These are phyloP conservation scores for Anthracocystis panici-leucophaei DNA, from an alignment of 1,284 basidiomycete genomes.

Conservation along the genomic window DNA sequence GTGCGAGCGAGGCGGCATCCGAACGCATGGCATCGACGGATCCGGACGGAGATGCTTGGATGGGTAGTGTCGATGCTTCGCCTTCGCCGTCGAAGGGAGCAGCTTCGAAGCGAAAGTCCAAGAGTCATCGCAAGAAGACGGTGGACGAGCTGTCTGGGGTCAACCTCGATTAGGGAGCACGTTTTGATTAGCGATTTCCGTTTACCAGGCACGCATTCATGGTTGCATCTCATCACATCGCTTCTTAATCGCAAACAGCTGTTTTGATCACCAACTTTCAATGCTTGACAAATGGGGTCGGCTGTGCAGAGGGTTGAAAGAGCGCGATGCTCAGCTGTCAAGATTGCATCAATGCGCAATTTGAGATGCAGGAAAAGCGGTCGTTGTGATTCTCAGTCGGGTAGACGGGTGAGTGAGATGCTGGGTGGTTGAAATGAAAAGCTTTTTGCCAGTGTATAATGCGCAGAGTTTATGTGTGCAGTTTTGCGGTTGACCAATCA, in stretches of 20 bases:
- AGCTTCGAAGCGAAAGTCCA: constrained; percentile 41
- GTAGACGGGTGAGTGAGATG: no score
- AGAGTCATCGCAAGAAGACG: constrained; percentile 56
- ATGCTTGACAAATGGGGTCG: no score
- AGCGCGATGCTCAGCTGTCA: no score
- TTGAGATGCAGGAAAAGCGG: no score
- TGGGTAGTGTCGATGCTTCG: constrained; percentile 13
- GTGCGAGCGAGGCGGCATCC: constrained; percentile 36
- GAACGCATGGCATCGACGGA: constrained; percentile 46
- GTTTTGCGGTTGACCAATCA: no score
- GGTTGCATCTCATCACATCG: constrained; percentile 1
- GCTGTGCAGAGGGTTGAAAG: no score
- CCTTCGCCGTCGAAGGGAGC: constrained; percentile 22
- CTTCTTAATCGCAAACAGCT: background rate
- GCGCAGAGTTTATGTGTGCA: no score
- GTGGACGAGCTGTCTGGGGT: constrained; percentile 51
- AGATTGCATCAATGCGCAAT: no score
- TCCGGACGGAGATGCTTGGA: constrained; percentile 28
- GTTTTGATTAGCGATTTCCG: background rate
- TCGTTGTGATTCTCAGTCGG: no score
- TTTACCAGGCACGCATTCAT: background rate
- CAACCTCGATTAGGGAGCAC: constrained; percentile 11
- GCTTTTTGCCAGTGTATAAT: no score
- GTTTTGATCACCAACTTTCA: no score
- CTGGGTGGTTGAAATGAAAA: no score